Conservation (phyloP, 2,329 filamentous ascomycete species). For the Elsinoe australis region DNA sequence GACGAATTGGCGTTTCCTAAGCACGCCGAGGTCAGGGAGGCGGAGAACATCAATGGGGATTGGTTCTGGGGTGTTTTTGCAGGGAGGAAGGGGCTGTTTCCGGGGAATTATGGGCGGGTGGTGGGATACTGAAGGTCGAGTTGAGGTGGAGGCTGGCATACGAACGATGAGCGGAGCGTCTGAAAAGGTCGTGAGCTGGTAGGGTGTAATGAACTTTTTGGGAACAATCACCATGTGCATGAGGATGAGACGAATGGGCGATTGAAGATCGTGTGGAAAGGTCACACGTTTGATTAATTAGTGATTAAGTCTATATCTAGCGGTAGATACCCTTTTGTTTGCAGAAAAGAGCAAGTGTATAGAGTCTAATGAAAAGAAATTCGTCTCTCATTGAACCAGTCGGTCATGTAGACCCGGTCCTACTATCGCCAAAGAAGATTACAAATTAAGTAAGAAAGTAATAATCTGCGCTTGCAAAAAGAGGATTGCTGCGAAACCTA, state of each 20-base stretch:
- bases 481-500: too few relatives aligned
- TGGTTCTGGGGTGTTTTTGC: constrained; percentile 87
- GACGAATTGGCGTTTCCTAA: constrained; percentile 82
- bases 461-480: too few relatives aligned
- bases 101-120: constrained; percentile 63
- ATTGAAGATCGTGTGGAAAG: too few relatives aligned
- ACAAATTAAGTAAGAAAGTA: too few relatives aligned
- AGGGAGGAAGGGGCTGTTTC: constrained; percentile 70
- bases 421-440: too few relatives aligned
- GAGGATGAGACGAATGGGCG: too few relatives aligned
- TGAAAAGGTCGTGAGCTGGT: too few relatives aligned
- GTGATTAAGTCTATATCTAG: constrained; percentile 2
- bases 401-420: too few relatives aligned
- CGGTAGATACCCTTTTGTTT: constrained; percentile 6
- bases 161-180: too few relatives aligned
- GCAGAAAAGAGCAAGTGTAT: not conserved
- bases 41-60: constrained; percentile 80
- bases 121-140: constrained; percentile 22
- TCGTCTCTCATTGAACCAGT: not conserved
- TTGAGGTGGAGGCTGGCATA: too few relatives aligned
- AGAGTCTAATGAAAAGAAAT: not conserved
- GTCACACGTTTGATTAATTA: too few relatives aligned
- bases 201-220: not conserved
- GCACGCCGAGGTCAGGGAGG: constrained; percentile 73
- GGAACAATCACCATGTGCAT: not conserved